Evolutionary conservation across 441 rosid genomes (phyloP).

Genomic region (Croton setiger): DNA sequence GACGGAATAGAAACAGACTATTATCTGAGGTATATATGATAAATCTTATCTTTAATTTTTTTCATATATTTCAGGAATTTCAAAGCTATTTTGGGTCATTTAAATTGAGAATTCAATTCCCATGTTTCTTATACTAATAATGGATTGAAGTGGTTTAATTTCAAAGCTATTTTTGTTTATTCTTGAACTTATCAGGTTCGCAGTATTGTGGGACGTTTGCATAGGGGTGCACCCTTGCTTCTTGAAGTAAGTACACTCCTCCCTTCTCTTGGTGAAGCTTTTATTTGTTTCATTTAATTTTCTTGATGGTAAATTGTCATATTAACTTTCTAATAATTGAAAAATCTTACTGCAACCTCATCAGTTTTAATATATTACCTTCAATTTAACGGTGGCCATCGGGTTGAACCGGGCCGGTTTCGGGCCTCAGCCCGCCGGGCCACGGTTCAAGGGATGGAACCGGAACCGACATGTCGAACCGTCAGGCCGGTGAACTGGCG

Average conservation of each 20-base stretch:
- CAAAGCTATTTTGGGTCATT: too few relatives aligned
- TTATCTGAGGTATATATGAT: conserved; percentile 21
- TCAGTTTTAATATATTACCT: too few relatives aligned
- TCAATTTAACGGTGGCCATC: too few relatives aligned
- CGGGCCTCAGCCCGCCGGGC: too few relatives aligned
- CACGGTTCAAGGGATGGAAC: too few relatives aligned
- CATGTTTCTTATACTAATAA: too few relatives aligned
- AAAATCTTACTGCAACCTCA: neutral
- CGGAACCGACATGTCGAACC: too few relatives aligned
- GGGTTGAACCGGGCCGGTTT: too few relatives aligned
- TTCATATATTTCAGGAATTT: neutral
- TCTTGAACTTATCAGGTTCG: conserved; percentile 21
- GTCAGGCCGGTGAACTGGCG: too few relatives aligned
- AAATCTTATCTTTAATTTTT: neutral
- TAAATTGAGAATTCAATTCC: too few relatives aligned
- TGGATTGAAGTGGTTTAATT: too few relatives aligned
- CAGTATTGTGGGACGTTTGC: conserved; percentile 20
- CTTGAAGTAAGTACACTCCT: conserved; percentile 22
- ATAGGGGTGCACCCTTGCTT: conserved; percentile 11
- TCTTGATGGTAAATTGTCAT: neutral
- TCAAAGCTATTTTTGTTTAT: too few relatives aligned
- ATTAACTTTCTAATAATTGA: neutral
- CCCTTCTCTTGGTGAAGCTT: neutral
- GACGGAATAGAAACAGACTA: conserved; percentile 18
- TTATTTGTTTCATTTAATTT: neutral